Percentiles rank a stretch among this genome's conserved stretches.
These are phyloP conservation scores for Ramaria rubella DNA, from an alignment of 768 basidiomycete genomes.

Conservation along the genomic window DNA sequence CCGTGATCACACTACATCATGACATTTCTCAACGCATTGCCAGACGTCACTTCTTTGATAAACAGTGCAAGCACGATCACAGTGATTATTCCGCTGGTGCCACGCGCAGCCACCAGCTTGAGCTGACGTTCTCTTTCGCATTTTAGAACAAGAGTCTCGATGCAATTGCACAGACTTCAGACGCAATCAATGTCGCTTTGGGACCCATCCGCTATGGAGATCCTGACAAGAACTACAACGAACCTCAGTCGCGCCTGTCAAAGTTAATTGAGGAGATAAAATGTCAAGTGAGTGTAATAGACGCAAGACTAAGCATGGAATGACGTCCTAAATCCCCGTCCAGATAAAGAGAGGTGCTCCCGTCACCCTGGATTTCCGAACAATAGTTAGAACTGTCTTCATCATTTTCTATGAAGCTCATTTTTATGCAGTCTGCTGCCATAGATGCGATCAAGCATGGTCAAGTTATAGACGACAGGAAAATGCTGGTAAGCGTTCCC, in stretches of 20 bases:
- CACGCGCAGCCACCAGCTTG: background rate
- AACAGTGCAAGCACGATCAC: background rate
- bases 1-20: background rate
- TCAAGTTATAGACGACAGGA: conserved; percentile 68
- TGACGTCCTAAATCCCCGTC: background rate
- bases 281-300: conserved; percentile 5
- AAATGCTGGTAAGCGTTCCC: conserved; percentile 49
- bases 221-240: conserved; percentile 1
- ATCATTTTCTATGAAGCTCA: background rate
- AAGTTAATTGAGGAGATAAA: conserved; percentile 10
- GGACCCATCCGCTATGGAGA: conserved; percentile 1
- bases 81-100: no score
- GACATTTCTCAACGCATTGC: background rate
- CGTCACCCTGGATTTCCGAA: background rate
- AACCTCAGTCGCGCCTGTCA: background rate
- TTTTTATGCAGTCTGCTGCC: conserved; percentile 30
- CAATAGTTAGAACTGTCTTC: background rate
- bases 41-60: background rate
- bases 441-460: conserved; percentile 54
- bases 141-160: conserved; percentile 1
- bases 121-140: background rate
- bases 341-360: conserved; percentile 8
- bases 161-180: background rate
- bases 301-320: background rate
- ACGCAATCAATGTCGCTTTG: background rate